Percentiles rank a stretch among this genome's conserved stretches.
phyloP scores from a whole-genome alignment of 805 yeast genomes.

The Candida jianshihensis region DNA sequence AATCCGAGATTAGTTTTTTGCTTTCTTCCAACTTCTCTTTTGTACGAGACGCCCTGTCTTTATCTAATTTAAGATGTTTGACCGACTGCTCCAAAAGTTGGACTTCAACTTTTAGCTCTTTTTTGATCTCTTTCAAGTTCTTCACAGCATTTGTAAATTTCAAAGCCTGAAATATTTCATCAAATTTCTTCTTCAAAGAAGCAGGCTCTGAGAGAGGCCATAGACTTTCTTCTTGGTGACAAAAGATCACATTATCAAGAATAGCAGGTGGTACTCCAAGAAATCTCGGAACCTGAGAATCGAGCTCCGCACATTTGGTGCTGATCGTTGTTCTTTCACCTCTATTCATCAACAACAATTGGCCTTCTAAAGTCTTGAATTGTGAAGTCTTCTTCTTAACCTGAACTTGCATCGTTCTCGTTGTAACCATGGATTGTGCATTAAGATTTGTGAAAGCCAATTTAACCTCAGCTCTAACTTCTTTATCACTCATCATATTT shows the following conservation, averaged over 20 bases:
- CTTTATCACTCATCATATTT: constrained; percentile 62
- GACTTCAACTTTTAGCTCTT: constrained; percentile 71
- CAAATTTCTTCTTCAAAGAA: constrained; percentile 81
- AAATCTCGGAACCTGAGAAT: constrained; percentile 69
- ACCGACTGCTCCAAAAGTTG: constrained; percentile 74
- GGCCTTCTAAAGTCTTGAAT: constrained; percentile 90
- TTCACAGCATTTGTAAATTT: constrained; percentile 89
- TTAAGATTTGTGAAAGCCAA: constrained; percentile 72
- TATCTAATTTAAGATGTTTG: constrained; percentile 66
- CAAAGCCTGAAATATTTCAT: constrained; percentile 93
- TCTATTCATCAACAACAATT: constrained; percentile 55
- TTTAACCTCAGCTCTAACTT: constrained; percentile 85
- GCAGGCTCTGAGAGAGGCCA: constrained; percentile 97
- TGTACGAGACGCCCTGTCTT: constrained; percentile 60
- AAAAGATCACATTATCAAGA: constrained; percentile 86
- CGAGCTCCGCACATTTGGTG: constrained; percentile 79
- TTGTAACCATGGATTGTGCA: constrained; percentile 74
- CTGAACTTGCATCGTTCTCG: constrained; percentile 74
- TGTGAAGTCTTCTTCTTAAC: constrained; percentile 55
- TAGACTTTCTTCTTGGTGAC: constrained; percentile 94
- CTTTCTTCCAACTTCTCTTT: constrained; percentile 39
- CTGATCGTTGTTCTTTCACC: constrained; percentile 72
- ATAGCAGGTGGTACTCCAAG: constrained; percentile 87
- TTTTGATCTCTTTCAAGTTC: constrained; percentile 63
- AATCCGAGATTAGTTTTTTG: constrained; percentile 35